These are phyloP conservation scores for Pogostemon cablin DNA, from an alignment of 257 asterid genomes.

Conservation along the genomic window DNA sequence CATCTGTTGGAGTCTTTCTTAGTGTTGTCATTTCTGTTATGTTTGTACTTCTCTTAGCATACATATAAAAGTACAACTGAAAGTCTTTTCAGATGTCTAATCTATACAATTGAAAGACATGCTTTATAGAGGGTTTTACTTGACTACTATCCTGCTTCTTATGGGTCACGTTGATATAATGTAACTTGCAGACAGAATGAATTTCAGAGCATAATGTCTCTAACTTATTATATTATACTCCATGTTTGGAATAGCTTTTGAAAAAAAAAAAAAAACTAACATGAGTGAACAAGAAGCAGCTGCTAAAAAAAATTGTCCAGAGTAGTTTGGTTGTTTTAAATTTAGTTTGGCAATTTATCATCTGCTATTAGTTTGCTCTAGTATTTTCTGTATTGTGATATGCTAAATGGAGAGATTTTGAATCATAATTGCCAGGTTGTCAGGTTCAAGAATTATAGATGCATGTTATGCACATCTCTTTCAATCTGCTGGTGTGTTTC, in stretches of 20 bases:
- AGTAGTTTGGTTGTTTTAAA: not conserved
- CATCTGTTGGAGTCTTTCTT: not conserved
- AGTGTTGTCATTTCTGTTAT: not conserved
- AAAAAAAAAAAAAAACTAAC: not conserved
- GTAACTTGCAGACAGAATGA: not conserved
- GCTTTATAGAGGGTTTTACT: not conserved
- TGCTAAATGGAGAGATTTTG: conserved; percentile 3
- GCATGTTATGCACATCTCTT: not conserved
- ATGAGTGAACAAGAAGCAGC: conserved; percentile 3
- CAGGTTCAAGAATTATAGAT: not conserved
- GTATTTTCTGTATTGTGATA: not conserved
- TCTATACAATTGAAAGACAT: not conserved
- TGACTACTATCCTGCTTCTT: not conserved
- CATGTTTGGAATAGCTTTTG: conserved; percentile 3
- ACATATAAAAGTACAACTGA: not conserved
- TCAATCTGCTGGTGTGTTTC: conserved; percentile 10
- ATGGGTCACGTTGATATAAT: not conserved
- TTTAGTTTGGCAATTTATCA: not conserved
- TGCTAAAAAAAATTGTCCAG: conserved; percentile 14
- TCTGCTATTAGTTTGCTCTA: conserved; percentile 7
- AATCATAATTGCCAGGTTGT: not conserved
- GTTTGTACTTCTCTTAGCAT: conserved; percentile 4
- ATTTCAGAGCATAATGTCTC: not conserved
- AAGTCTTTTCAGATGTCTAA: not conserved
- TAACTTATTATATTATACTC: not conserved